phyloP scores from a whole-genome alignment of 2,329 filamentous ascomycete species.

The Aspergillus hortae region DNA sequence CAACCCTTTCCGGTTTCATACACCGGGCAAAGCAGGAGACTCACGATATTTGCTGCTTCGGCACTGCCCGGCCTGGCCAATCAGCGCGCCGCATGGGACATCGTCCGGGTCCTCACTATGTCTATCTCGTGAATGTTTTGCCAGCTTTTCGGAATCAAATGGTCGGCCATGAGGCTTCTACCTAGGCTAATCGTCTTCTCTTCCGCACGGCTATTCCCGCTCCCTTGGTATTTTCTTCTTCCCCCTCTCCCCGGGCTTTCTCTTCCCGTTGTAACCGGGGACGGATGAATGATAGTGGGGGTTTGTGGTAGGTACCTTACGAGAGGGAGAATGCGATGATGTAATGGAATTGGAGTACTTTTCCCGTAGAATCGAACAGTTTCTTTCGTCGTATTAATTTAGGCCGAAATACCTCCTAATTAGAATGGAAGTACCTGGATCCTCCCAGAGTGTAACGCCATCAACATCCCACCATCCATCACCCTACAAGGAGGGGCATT shows the following conservation, averaged over 20 bases:
- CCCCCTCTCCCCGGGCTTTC: neutral
- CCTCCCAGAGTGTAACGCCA: neutral
- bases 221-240: neutral
- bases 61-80: conserved; percentile 29
- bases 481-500: conserved; percentile 11
- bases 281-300: neutral
- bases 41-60: conserved; percentile 33
- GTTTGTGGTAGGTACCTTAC: neutral
- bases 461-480: conserved; percentile 7
- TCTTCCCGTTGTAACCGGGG: neutral
- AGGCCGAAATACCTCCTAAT: no score
- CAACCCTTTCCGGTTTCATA: conserved; percentile 40
- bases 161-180: conserved; percentile 6
- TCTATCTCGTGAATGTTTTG: conserved; percentile 30
- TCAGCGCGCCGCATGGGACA: conserved; percentile 15
- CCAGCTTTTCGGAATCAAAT: conserved; percentile 18
- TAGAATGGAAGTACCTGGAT: neutral
- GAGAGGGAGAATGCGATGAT: conserved; percentile 8
- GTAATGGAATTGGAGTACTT: conserved; percentile 8
- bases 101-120: conserved; percentile 19
- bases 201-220: conserved; percentile 2
- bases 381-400: no score
- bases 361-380: no score
- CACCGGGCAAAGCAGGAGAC: conserved; percentile 43
- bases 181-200: conserved; percentile 19